Evolutionary conservation across 495 filamentous ascomycete species (phyloP), one percentile per base, ranked within the genome.

Genomic region (Apiosordaria backusii): DNA sequence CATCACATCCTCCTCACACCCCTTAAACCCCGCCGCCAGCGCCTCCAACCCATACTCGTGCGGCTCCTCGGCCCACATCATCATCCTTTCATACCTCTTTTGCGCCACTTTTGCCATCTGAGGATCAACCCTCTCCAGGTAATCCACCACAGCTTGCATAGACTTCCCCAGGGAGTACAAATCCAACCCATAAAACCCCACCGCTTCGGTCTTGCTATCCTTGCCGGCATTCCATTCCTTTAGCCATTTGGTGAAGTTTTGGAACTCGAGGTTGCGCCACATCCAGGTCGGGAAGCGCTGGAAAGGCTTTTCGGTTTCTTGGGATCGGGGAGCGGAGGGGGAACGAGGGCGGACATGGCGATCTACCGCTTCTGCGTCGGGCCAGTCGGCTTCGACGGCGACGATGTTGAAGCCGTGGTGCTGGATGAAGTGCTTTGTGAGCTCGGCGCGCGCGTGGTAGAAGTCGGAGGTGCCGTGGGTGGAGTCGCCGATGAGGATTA

Each of bases 401-500:
- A 87, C 79, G 61, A 85, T 81, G 24, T 76, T 86, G 75, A 81
- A 86, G 50, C 83, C 84, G 67, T 87, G 84, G 25, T 78, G 61
- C 18, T 78, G 63, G 66, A 87, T 81, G 10, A 86, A 72, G 55
- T 80, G 78, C 64, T 85, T 81, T 4, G 85, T 86, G 64, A 87
- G 83, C 50, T 81, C 80, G 21, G 84, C 83, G 18, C 85, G 82
- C 4, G 82, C 83, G 27, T 72, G 52, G 72, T 86, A 87, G 75
- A 86, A 87, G 67, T 87, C 85, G 1, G 83, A 87, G 1, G 85
- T 87, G 27, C 85, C 85, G 69, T 87, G 85, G 29, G 81, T 84
- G 35, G 77, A 83, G 66, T 87, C 85, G 23, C 85, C 85, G 9
- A 87, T 78, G 2, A 86, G 83, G 19, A 86, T 75, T 24, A 87